These are phyloP conservation scores for Straminergon stramineum DNA, from an alignment of 225 moss, liverwort and hornwort genomes.

Conservation along the genomic window DNA sequence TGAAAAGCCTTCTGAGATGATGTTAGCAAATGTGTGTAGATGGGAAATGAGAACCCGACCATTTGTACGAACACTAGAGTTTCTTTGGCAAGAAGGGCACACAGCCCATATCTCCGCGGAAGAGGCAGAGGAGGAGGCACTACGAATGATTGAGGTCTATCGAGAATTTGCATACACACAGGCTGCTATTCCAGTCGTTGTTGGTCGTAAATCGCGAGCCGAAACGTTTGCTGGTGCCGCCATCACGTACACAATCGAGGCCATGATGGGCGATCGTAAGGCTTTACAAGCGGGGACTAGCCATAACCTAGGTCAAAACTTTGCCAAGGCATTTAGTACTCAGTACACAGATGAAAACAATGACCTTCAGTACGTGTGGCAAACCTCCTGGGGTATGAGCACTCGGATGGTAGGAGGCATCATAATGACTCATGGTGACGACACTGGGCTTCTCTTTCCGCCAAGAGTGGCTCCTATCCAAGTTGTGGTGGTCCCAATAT, in stretches of 20 bases:
- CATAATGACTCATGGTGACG: conserved; percentile 97
- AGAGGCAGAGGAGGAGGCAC: conserved; percentile 91
- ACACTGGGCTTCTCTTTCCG: conserved; percentile 77
- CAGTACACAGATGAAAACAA: conserved; percentile 70
- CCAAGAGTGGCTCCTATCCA: conserved; percentile 86
- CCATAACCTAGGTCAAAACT: conserved; percentile 95
- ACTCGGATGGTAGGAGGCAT: conserved; percentile 99
- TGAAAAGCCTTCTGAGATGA: background rate
- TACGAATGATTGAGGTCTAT: conserved; percentile 82
- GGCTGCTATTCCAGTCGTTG: conserved; percentile 87
- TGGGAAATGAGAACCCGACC: conserved; percentile 99
- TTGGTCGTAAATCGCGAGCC: conserved; percentile 76
- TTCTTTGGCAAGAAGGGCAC: conserved; percentile 98
- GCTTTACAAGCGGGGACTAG: conserved; percentile 96
- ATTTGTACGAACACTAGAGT: conserved; percentile 86
- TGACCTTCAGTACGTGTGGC: conserved; percentile 81
- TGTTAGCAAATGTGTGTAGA: conserved; percentile 3
- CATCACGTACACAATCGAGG: conserved; percentile 89
- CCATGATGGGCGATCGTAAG: conserved; percentile 92
- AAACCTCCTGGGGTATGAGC: conserved; percentile 99
- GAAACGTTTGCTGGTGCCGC: conserved; percentile 91
- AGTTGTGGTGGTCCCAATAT: conserved; percentile 81
- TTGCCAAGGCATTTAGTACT: conserved; percentile 77
- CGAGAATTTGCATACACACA: conserved; percentile 68
- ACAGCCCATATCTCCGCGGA: conserved; percentile 67